Conservation (phyloP, 2,329 filamentous ascomycete genomes). For the Aspergillus pseudotamarii region DNA sequence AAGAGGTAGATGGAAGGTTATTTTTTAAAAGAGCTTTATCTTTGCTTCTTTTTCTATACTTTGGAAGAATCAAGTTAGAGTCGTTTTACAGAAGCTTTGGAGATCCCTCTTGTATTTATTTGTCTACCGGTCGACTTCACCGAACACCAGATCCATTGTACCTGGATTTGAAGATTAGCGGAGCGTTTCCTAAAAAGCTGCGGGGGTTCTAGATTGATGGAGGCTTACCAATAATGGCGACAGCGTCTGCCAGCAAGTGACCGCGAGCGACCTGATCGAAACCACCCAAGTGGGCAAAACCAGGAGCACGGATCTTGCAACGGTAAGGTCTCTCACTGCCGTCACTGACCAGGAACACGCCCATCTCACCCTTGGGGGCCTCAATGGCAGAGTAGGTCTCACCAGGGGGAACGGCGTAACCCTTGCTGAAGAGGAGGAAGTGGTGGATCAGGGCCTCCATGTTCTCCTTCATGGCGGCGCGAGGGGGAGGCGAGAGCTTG, state of each 20-base stretch:
- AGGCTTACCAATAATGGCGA: constrained; percentile 78
- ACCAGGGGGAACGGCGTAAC: constrained; percentile 92
- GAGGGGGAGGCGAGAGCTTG: constrained; percentile 95
- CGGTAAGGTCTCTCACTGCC: constrained; percentile 95
- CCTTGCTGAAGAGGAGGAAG: constrained; percentile 98
- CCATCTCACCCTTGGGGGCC: constrained; percentile 99
- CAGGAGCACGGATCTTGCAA: constrained; percentile 95
- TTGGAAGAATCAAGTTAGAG: background rate
- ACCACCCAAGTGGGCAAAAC: constrained; percentile 90
- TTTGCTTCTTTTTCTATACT: constrained; percentile 8
- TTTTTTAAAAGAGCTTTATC: constrained; percentile 4
- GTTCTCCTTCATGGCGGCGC: constrained; percentile 99
- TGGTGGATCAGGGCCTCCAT: constrained; percentile 99
- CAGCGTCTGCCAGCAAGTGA: constrained; percentile 92
- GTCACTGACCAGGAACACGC: constrained; percentile 93
- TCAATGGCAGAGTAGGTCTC: constrained; percentile 98
- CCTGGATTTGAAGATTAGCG: constrained; percentile 30
- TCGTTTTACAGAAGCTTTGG: constrained; percentile 22
- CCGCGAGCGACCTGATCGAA: constrained; percentile 94
- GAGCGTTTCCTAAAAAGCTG: no score
- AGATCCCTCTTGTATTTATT: background rate
- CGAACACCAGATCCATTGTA: constrained; percentile 87
- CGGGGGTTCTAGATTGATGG: background rate
- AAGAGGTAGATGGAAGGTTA: constrained; percentile 3
- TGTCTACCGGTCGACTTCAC: constrained; percentile 62